These are phyloP conservation scores for Rhodocollybia butyracea DNA, from an alignment of 768 basidiomycete genomes.

Conservation along the genomic window DNA sequence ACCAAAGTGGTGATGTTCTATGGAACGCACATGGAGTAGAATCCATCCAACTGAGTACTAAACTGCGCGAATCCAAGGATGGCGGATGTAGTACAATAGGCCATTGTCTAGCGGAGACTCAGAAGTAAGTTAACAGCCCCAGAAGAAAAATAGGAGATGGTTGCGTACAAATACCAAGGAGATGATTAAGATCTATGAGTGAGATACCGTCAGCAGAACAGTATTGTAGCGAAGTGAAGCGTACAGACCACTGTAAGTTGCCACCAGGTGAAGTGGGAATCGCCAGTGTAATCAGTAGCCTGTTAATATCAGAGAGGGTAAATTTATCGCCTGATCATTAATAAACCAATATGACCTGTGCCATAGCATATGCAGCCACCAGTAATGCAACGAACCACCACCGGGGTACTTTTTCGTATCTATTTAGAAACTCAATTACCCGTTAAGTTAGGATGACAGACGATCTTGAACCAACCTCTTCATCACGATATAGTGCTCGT, in stretches of 20 bases:
- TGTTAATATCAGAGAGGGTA: constrained; percentile 7
- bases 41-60: constrained; percentile 7
- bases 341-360: too few species aligned
- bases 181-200: constrained; percentile 17
- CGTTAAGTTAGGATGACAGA: not conserved
- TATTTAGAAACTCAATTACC: not conserved
- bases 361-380: constrained; percentile 16
- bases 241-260: constrained; percentile 18
- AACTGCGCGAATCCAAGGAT: constrained; percentile 16
- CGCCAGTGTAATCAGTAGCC: constrained; percentile 23
- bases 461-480: not conserved
- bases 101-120: not conserved
- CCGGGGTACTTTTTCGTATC: constrained; percentile 15
- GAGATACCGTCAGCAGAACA: constrained; percentile 15
- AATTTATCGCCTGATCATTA: too few species aligned
- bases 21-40: constrained; percentile 5
- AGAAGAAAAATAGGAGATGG: too few species aligned
- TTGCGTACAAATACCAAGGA: constrained; percentile 17
- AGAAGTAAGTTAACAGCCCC: not conserved
- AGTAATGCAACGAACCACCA: constrained; percentile 21
- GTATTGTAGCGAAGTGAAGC: not conserved
- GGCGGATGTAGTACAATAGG: constrained; percentile 9
- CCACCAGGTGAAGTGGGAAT: constrained; percentile 24
- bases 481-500: constrained; percentile 21
- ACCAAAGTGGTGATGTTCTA: constrained; percentile 12